Evolutionary conservation across 2,329 filamentous ascomycete genomes (phyloP).

Genomic region (Hymenoscyphus albidus): DNA sequence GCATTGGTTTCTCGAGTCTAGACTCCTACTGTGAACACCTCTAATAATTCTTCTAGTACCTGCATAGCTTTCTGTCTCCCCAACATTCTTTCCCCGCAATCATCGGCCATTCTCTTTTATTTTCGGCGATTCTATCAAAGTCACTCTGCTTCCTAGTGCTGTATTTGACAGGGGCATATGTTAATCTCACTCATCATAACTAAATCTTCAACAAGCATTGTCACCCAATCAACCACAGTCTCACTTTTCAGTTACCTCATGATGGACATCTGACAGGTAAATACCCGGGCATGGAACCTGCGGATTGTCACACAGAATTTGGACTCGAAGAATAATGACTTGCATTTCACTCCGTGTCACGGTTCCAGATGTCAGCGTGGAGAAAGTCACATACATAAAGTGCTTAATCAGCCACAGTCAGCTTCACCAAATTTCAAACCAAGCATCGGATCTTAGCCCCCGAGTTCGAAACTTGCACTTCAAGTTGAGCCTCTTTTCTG

Average conservation of each 20-base stretch:
- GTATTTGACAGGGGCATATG: background rate
- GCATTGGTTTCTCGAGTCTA: too few relatives aligned
- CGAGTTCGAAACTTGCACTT: background rate
- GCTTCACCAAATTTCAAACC: background rate
- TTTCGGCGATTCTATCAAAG: background rate
- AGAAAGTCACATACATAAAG: background rate
- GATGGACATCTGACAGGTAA: background rate
- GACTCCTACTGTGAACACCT: too few relatives aligned
- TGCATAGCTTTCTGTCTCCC: background rate
- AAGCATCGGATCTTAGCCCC: background rate
- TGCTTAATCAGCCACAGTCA: background rate
- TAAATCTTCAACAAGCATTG: background rate
- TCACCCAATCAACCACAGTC: background rate
- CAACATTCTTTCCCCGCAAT: background rate
- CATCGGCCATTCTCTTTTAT: background rate
- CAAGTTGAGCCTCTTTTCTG: background rate
- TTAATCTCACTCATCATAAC: background rate
- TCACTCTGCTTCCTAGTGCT: background rate
- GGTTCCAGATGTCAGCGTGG: background rate
- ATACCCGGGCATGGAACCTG: background rate
- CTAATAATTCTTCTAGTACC: background rate
- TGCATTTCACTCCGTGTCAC: background rate
- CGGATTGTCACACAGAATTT: background rate
- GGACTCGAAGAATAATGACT: background rate
- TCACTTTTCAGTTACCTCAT: background rate